A percentile compares a stretch with the other conserved stretches of the same genome.
Evolutionary conservation across 768 basidiomycete genomes (phyloP).

Genomic region (Tylopilus intermedius): DNA sequence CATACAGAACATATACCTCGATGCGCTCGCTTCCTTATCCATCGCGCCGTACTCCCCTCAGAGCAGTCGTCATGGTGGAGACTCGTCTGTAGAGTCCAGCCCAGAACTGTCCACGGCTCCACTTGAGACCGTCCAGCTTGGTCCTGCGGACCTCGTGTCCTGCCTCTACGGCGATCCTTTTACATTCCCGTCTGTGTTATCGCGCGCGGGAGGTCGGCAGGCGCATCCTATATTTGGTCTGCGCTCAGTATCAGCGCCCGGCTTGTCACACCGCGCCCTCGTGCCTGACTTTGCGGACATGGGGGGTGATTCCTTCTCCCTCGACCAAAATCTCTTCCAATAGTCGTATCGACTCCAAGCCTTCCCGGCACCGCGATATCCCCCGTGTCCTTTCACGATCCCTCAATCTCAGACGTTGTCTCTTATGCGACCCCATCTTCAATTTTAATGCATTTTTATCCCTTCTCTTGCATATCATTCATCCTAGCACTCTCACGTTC

Average conservation of each 20-base stretch:
- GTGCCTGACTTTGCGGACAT: constrained; percentile 41
- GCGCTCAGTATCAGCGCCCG: constrained; percentile 43
- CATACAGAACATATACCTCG: constrained; percentile 32
- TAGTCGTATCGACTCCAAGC: constrained; percentile 29
- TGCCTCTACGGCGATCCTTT: constrained; percentile 32
- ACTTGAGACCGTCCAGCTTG: constrained; percentile 38
- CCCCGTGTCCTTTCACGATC: constrained; percentile 16
- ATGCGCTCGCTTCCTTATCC: constrained; percentile 51
- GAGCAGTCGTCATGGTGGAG: constrained; percentile 36
- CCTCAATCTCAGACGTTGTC: constrained; percentile 27
- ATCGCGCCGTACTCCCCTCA: constrained; percentile 51
- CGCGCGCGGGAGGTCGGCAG: constrained; percentile 21
- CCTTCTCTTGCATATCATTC: constrained; percentile 34
- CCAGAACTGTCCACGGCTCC: constrained; percentile 40
- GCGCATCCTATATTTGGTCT: constrained; percentile 31
- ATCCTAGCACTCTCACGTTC: constrained; percentile 22
- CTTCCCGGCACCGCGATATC: constrained; percentile 15
- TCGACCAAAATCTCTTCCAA: constrained; percentile 46
- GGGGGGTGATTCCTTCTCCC: constrained; percentile 36
- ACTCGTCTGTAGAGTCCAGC: constrained; percentile 53
- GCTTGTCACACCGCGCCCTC: constrained; percentile 27
- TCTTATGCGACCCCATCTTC: constrained; percentile 25
- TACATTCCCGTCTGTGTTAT: constrained; percentile 19
- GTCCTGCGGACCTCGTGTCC: constrained; percentile 35
- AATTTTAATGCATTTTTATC: constrained; percentile 28